These are phyloP conservation scores for Clarireedia paspali DNA, from an alignment of 2,329 filamentous ascomycete species.

Conservation along the genomic window DNA sequence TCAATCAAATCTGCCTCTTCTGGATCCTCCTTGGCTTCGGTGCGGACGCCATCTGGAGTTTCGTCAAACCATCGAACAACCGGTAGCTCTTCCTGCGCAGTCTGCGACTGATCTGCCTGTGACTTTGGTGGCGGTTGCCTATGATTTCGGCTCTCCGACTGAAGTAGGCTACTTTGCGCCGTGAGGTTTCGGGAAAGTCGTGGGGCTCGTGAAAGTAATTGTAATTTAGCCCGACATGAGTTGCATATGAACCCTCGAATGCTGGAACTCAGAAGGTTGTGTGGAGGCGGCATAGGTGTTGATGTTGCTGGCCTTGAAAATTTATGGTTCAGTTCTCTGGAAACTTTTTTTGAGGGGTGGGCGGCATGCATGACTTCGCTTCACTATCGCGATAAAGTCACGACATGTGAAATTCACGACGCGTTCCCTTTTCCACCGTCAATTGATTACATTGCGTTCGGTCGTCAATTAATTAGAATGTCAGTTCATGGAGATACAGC, in stretches of 20 bases:
- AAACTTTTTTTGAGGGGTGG: constrained; percentile 12
- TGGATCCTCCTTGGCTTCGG: constrained; percentile 18
- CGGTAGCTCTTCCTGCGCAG: constrained; percentile 4
- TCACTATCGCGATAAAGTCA: constrained; percentile 2
- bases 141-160: constrained; percentile 3
- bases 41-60: constrained; percentile 22
- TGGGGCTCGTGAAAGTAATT: constrained; percentile 14
- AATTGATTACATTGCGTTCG: background rate
- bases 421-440: constrained; percentile 4
- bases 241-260: constrained; percentile 27
- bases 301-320: constrained; percentile 11
- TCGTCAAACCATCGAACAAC: constrained; percentile 23
- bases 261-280: constrained; percentile 20
- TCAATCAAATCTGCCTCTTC: constrained; percentile 12
- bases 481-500: constrained; percentile 22
- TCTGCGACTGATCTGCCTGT: background rate
- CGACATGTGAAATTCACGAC: background rate
- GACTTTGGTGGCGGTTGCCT: background rate
- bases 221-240: constrained; percentile 27
- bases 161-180: constrained; percentile 7
- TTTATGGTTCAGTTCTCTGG: background rate
- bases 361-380: constrained; percentile 10
- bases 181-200: constrained; percentile 21
- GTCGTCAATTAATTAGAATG: constrained; percentile 18
- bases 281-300: constrained; percentile 27